Base-by-base conservation (phyloP, 2,329 filamentous ascomycete genomes). In the Cryphonectria carpinicola region DNA sequence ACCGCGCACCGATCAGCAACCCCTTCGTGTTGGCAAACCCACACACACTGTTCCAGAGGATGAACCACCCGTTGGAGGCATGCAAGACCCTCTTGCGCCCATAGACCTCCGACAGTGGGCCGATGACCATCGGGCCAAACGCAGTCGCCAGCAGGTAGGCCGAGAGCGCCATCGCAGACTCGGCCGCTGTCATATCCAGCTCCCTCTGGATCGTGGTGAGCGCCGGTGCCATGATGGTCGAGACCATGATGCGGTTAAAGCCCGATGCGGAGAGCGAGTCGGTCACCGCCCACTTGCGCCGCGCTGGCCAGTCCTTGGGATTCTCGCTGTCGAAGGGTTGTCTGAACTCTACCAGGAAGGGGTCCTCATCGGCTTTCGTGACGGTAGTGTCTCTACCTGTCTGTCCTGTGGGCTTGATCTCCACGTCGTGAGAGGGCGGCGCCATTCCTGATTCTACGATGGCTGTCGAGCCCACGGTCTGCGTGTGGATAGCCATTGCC, bases 211-310 rank as follows among this genome's bases (percentile, higher is more conserved):
- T 86, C 1, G 81, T 75, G 1, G 80, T 73, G 37, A 91, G 74
- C 0, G 84, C 84, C 0, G 84, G 84, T 0, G 85, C 85, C 78
- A 87, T 84, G 75, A 87, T 86, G 0, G 84, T 85, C 4, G 84
- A 85, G 0, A 85, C 83, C 73, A 87, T 81, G 70, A 86, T 85
- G 13, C 83, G 83, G 61, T 84, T 85, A 73, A 87, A 86, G 10
- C 84, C 84, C 0, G 83, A 84, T 3, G 82, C 81, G 0, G 85
- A 86, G 0, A 86, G 79, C 4, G 85, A 81, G 64, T 83, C 76
- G 3, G 85, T 87, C 1, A 84, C 82, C 0, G 80, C 79, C 85
- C 85, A 87, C 76, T 87, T 87, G 2, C 77, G 78, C 1, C 77
- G 71, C 0, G 69, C 75, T 0, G 80, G 76, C 82, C 82, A 84